Base-by-base conservation (phyloP, 495 filamentous ascomycete species). In the Acidiella bohemica region DNA sequence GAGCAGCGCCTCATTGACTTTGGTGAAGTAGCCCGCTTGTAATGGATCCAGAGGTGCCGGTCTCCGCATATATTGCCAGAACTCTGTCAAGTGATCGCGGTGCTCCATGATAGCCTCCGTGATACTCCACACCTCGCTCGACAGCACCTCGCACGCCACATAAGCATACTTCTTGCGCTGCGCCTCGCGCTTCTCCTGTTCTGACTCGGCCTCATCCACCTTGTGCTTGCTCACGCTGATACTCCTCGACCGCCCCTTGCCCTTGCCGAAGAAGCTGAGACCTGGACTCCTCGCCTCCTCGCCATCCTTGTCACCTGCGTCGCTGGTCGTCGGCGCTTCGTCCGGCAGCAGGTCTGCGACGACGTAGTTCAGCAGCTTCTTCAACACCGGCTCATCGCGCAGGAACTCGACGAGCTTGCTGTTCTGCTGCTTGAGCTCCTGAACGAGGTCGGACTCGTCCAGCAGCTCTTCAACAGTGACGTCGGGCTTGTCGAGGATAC, bases 401-500 rank as follows among this genome's bases (percentile, higher is more conserved):
- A 96, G 68, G 56, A 83, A 95, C 64, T 96, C 92, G 59, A 96
- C 84, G 44, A 99, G 80, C 68, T 96, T 95, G 26, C 84, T 78
- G 62, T 99, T 96, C 61, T 94, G 87, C 59, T 93, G 81, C 65
- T 95, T 99, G 36, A 99, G 70, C 65, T 99, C 90, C 59, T 95
- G 86, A 50, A 95, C 87, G 43, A 95, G 64, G 61, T 96, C 92
- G 50, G 81, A 77, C 68, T 96, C 90, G 58, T 96, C 85, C 46
- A 99, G 72, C 32, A 99, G 69, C 57, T 99, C 90, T 58, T 99
- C 90, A 36, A 96, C 79, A 31, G 80, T 82, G 55, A 94, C 82
- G 62, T 94, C 80, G 47, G 82, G 76, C 63, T 93, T 93, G 48
- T 96, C 90, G 53, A 99, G 85, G 51, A 96, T 80, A 51, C 76